Base-by-base conservation (phyloP, 129 eudicot genomes). In the Chrysanthemum lavandulifolium region DNA sequence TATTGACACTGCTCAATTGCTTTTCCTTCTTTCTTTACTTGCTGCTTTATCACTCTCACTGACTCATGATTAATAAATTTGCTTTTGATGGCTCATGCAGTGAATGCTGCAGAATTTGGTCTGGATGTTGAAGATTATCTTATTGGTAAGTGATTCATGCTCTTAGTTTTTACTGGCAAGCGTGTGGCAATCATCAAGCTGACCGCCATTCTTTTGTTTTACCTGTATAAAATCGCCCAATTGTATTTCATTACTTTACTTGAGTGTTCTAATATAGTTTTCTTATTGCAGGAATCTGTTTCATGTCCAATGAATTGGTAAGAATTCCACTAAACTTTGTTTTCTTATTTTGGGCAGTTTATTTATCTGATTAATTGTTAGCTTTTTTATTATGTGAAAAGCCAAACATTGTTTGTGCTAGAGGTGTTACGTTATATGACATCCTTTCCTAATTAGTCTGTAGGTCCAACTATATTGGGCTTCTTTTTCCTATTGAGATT, bases 61-160 rank as follows among this genome's bases (percentile, higher is more conserved):
- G 55, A 50, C 50, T 14, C 50, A 15, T 71, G 66, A 43, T 71
- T 56, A 49, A 61, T 60, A n/a, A 23, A 48, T 51, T 29, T 19
- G 40, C 13, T 54, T 56, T 73, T 75, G 64, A 57, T 78, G 53
- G 52, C 54, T 75, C 61, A 27, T 79, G 73, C 87, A 86, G 92
- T 90, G 85, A 85, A 88, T 80, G 72, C 84, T 19, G 71, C 91
- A 16, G 93, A 90, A 53, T 90, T 94, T 73, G 87, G 97, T 6
- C 95, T 94, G 60, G 98, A 94, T 75, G 73, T 88, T 61, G 98
- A 90, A 84, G 98, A 94, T 76, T 94, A 94, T 86, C 97, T 94
- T 58, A 70, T 84, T 65, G 98, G 98, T 94, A 68, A 86, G 91
- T 67, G 25, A 51, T 13, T 45, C 29, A 79, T 29, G 25, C 0